Percentiles rank a stretch among this genome's conserved stretches.
These are phyloP conservation scores for Nyctanthes arbortristis DNA, from an alignment of 257 asterid species.

Conservation along the genomic window DNA sequence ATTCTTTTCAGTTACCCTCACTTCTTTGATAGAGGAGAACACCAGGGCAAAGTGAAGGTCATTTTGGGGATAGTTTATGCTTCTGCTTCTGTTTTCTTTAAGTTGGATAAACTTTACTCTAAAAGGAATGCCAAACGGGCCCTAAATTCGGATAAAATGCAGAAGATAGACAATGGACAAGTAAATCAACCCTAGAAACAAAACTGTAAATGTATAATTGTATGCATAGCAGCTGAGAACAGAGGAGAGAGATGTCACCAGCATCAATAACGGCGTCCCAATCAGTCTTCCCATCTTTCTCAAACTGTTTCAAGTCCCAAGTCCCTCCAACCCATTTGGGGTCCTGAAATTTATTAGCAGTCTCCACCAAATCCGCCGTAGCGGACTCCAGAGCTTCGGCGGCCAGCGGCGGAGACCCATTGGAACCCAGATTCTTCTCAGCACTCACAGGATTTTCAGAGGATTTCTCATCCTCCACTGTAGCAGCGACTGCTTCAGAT, in stretches of 20 bases:
- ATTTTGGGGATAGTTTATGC: too few species aligned
- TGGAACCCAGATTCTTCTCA: conserved; percentile 43
- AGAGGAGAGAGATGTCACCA: conserved; percentile 39
- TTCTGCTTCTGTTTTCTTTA: too few species aligned
- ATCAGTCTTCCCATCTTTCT: conserved; percentile 59
- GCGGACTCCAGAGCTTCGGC: conserved; percentile 29
- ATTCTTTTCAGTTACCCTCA: neutral
- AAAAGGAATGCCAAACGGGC: too few species aligned
- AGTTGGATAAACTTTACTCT: too few species aligned
- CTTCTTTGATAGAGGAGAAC: neutral
- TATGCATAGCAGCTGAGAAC: neutral
- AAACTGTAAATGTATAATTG: neutral
- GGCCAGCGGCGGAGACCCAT: conserved; percentile 51
- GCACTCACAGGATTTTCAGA: conserved; percentile 6
- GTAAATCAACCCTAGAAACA: neutral
- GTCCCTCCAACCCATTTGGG: conserved; percentile 83
- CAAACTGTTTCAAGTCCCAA: conserved; percentile 83
- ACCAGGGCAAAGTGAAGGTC: too few species aligned
- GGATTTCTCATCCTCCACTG: conserved; percentile 33
- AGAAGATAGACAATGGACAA: too few species aligned
- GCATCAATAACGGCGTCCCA: conserved; percentile 99
- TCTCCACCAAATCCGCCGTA: conserved; percentile 30
- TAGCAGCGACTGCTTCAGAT: conserved; percentile 41
- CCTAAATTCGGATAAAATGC: too few species aligned
- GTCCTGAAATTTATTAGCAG: conserved; percentile 40